Evolutionary conservation across 73 alveolate species (phyloP), one percentile per base, ranked within the genome.

Genomic region (Paramecium primaurelia): DNA sequence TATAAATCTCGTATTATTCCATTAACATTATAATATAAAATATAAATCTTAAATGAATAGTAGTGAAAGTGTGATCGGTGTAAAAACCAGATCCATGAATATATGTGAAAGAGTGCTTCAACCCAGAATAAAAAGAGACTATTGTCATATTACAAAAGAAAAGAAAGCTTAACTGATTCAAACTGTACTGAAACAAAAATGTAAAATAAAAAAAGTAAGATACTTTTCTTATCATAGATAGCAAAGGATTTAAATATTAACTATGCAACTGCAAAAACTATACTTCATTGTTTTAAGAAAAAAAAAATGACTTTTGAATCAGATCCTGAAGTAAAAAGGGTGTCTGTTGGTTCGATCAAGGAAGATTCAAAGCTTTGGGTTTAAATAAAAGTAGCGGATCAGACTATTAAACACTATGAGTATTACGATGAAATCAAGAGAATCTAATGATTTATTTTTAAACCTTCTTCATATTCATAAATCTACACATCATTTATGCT

Each of bases 181-280:
- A 44, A 80, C 91, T 80, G 91, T 80, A 28, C 73, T 80, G 25
- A 80, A 80, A 22, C 58, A 80, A 28, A 49, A 49, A 36, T 80
- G 91, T 28, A 42, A 64, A 36, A 80, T 80, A 22, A 80, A 80
- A 73, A 80, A 80, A 64, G 91, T 80, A 80, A 64, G 42, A 64
- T 64, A 22, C 42, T 6, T 28, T 64, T 26, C 2, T 34, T 64
- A 64, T 64, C 12, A 32, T 64, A 64, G 84, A 64, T 64, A 28
- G 84, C 84, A 32, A 64, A 64, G 47, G 91, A 80, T 47, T 36
- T 80, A n/a, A 47, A 80, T 42, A 80, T 80, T 2, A 80, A 80
- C 58, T 80, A 80, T 45, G 91, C 91, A 9, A 80, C 91, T 10
- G 91, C 91, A 9, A 80, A 80, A 42, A 80, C 91, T 10, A 80